phyloP scores from a whole-genome alignment of 495 filamentous ascomycete species.

The Xanthoparmelia taractica region DNA sequence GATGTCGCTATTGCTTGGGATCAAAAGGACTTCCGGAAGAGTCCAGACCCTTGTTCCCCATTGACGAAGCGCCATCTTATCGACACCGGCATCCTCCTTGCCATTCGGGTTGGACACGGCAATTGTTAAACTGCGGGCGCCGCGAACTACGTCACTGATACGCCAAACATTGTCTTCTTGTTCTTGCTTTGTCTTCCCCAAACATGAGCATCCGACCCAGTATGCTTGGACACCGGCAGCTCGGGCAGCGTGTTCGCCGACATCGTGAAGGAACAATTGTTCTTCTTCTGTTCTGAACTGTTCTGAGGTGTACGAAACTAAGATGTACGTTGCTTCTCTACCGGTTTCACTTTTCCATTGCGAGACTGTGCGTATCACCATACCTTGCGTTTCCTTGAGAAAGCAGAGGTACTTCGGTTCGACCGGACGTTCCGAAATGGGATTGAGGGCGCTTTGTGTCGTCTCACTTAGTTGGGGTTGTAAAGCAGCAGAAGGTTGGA shows the following conservation, averaged over 20 bases:
- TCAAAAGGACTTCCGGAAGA: conserved; percentile 39
- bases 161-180: conserved; percentile 30
- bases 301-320: conserved; percentile 28
- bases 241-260: conserved; percentile 29
- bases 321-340: background rate
- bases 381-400: background rate
- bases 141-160: conserved; percentile 37
- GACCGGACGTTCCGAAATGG: conserved; percentile 10
- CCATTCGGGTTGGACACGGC: conserved; percentile 21
- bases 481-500: background rate
- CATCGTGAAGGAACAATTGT: conserved; percentile 22
- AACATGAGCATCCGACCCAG: conserved; percentile 30
- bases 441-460: background rate
- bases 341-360: background rate
- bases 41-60: conserved; percentile 45
- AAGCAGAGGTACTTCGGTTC: conserved; percentile 21
- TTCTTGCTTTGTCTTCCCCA: conserved; percentile 12
- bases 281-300: conserved; percentile 27
- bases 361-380: background rate
- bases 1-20: conserved; percentile 26
- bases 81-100: background rate
- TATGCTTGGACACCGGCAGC: conserved; percentile 31
- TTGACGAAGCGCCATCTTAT: conserved; percentile 19
- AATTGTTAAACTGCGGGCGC: conserved; percentile 31
- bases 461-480: background rate